Base-by-base conservation (phyloP, 331 rosid genomes). In the Quercus tomentella region DNA sequence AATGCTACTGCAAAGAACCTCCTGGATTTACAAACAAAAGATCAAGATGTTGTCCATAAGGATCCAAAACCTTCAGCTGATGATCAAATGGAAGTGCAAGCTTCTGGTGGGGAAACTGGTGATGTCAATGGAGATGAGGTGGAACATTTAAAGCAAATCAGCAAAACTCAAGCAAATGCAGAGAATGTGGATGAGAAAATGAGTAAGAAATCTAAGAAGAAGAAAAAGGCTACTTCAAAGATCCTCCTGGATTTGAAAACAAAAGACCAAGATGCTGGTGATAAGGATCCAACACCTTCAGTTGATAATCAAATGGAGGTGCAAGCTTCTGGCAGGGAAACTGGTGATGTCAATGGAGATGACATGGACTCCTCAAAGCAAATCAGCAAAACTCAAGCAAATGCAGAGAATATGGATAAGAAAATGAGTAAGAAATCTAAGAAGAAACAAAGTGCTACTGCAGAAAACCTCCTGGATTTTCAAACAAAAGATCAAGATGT, bases 161-260 rank as follows among this genome's bases (percentile, higher is more conserved):
- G 79, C 74, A 77, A 77, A 85, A 67, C 84, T 56, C 85, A 70
- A 77, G 84, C 73, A 55, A 72, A 57, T 73, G 70, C 81, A 45
- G 86, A 90, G 74, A 77, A 74, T 43, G 61, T 4, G 41, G 76
- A 84, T 70, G 76, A 82, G 80, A 84, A 75, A 68, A 84, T 55
- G 84, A 62, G 77, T 72, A 87, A 79, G 80, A 88, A 76, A 84
- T 75, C 86, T 21, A 94, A 86, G 79, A 84, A 80, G 86, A 89
- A 88, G 71, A 82, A 67, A 72, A 72, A 56, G 62, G 72, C 89
- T 61, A 26, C 81, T 58, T 16, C 82, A 82, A 84, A 78, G 76
- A 77, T 80, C 71, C 45, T 68, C 30, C 60, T 84, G 22, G 83
- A 80, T 77, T 72, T 75, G 76, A 75, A 72, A 73, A 58, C 84